Conservation (phyloP, 139 green algal species). For the Marvania coccoides region DNA sequence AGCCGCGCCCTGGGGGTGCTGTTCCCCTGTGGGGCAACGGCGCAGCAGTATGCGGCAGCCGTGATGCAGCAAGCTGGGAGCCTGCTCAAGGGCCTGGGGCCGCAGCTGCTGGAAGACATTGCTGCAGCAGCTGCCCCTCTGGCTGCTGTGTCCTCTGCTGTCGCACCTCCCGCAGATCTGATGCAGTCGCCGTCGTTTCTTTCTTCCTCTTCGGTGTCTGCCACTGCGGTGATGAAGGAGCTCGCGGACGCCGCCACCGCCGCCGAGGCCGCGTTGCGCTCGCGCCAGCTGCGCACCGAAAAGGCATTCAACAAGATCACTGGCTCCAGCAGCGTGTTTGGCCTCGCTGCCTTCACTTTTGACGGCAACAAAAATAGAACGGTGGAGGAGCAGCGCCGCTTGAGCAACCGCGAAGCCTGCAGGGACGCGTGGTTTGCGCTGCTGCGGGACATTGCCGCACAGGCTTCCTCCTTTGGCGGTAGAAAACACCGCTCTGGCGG, state of each 20-base stretch:
- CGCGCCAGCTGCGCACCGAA: conserved; percentile 4
- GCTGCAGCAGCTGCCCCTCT: too few relatives aligned
- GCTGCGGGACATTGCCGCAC: conserved; percentile 26
- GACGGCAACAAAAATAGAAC: conserved; percentile 4
- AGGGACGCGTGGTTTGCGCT: conserved; percentile 43
- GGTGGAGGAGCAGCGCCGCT: conserved; percentile 42
- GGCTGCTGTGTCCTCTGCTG: background rate
- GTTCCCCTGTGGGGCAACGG: conserved; percentile 5
- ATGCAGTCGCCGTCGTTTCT: conserved; percentile 2
- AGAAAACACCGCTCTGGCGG: background rate
- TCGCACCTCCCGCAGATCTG: background rate
- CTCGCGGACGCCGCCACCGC: too few relatives aligned
- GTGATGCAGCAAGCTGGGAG: conserved; percentile 11
- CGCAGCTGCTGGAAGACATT: conserved; percentile 22
- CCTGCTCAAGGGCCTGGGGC: conserved; percentile 31
- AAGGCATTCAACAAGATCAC: conserved; percentile 13
- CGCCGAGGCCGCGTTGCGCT: background rate
- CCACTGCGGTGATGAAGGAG: background rate
- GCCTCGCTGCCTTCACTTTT: conserved; percentile 19
- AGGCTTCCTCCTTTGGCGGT: background rate
- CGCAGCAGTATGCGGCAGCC: conserved; percentile 11
- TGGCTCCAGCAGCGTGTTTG: conserved; percentile 1
- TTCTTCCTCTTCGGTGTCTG: background rate
- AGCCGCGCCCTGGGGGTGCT: background rate
- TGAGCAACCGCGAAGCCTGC: conserved; percentile 49